Percentiles rank a stretch among this genome's conserved stretches.
Evolutionary conservation across 73 alveolate genomes (phyloP).

Genomic region (Paramecium biaurelia): DNA sequence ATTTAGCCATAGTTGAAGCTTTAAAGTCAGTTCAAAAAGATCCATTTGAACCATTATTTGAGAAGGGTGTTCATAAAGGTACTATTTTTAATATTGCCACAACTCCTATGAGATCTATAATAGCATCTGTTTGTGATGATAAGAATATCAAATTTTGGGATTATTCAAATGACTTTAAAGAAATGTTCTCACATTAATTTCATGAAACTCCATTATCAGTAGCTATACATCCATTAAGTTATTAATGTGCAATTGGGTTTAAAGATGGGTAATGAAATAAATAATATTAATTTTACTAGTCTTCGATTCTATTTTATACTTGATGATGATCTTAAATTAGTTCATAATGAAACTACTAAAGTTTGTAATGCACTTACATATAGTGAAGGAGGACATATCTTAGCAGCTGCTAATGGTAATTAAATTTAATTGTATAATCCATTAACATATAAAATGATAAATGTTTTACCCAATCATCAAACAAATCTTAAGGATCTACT

Average conservation of each 20-base stretch:
- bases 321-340: constrained; percentile 50
- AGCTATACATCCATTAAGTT: constrained; percentile 54
- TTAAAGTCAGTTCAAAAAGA: constrained; percentile 45
- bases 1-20: constrained; percentile 57
- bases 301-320: constrained; percentile 37
- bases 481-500: constrained; percentile 30
- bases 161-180: constrained; percentile 53
- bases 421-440: constrained; percentile 32
- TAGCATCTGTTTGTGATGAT: constrained; percentile 61
- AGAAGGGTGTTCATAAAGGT: constrained; percentile 63
- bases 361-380: constrained; percentile 48
- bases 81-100: constrained; percentile 40
- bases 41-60: constrained; percentile 60
- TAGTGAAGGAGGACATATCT: constrained; percentile 62
- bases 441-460: neutral
- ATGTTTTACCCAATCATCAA: neutral
- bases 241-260: constrained; percentile 52
- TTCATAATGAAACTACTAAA: constrained; percentile 49
- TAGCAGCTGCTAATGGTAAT: constrained; percentile 57
- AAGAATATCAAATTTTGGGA: constrained; percentile 50
- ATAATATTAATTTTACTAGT: neutral
- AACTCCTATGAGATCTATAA: constrained; percentile 54
- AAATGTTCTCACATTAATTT: constrained; percentile 47
- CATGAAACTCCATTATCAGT: constrained; percentile 61
- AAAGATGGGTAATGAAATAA: constrained; percentile 46